A percentile compares a stretch with the other conserved stretches of the same genome.
Conservation (phyloP, 2,329 filamentous ascomycete species). For the Cadophora malorum region DNA sequence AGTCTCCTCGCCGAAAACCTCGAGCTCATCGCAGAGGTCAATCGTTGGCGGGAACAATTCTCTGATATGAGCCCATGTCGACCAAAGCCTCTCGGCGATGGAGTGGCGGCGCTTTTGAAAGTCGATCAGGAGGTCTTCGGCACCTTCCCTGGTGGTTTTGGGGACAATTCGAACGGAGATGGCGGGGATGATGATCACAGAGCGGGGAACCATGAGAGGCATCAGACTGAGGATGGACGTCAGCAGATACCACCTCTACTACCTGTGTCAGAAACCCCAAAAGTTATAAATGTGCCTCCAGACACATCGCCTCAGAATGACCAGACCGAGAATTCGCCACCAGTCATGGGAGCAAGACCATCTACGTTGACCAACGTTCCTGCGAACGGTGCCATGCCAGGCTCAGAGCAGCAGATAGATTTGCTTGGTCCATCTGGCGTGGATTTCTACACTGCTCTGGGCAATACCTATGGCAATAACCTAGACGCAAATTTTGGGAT, state of each 20-base stretch:
- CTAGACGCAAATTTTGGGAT: neutral
- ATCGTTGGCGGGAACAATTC: constrained; percentile 22
- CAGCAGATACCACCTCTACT: neutral
- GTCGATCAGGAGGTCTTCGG: constrained; percentile 20
- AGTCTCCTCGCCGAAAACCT: constrained; percentile 17
- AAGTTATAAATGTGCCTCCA: neutral
- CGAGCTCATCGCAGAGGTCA: constrained; percentile 23
- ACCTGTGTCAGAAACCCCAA: neutral
- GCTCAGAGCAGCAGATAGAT: neutral
- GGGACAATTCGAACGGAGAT: constrained; percentile 19
- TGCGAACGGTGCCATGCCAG: neutral
- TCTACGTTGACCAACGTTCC: neutral
- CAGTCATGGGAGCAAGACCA: neutral
- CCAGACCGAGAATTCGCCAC: neutral
- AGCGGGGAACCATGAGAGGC: neutral
- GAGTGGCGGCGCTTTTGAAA: neutral
- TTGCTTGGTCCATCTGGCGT: neutral
- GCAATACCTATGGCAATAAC: neutral
- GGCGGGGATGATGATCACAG: constrained; percentile 11
- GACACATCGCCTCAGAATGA: neutral
- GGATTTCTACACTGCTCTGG: neutral
- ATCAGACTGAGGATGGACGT: neutral
- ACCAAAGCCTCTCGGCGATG: constrained; percentile 13
- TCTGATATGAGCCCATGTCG: neutral
- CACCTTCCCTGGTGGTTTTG: constrained; percentile 24